A percentile compares a stretch with the other conserved stretches of the same genome.
Evolutionary conservation across 768 basidiomycete genomes (phyloP).

Genomic region (Austroboletus festivus): DNA sequence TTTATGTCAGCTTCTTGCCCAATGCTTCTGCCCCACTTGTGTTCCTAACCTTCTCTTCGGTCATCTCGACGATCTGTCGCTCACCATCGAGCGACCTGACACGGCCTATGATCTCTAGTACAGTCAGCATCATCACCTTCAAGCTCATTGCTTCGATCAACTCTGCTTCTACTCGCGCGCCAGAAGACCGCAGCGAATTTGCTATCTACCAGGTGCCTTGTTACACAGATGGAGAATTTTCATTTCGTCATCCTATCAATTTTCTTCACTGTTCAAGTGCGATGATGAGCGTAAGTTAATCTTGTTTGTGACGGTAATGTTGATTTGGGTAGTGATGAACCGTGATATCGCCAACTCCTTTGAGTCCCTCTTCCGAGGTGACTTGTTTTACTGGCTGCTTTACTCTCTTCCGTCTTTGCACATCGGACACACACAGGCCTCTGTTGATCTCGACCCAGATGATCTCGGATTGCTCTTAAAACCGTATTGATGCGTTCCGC

Average conservation of each 20-base stretch:
- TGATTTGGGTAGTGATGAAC: conserved; percentile 36
- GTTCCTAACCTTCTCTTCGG: conserved; percentile 49
- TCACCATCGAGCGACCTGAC: conserved; percentile 81
- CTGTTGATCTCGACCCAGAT: no score
- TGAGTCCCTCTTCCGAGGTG: no score
- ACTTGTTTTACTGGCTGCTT: no score
- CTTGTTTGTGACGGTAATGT: conserved; percentile 97
- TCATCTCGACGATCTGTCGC: conserved; percentile 64
- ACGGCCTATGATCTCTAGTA: conserved; percentile 74
- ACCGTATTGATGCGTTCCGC: conserved; percentile 98
- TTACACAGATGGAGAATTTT: conserved; percentile 96
- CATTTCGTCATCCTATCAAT: conserved; percentile 85
- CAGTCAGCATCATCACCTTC: conserved; percentile 95
- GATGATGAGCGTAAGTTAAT: conserved; percentile 95
- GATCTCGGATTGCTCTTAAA: no score
- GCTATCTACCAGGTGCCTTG: conserved; percentile 91
- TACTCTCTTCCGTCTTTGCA: no score
- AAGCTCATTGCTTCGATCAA: conserved; percentile 92
- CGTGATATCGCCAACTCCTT: no score
- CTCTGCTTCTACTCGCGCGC: conserved; percentile 74
- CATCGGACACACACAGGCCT: no score
- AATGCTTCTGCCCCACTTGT: conserved; percentile 62
- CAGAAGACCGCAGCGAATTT: conserved; percentile 95
- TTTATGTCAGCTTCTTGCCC: conserved; percentile 63
- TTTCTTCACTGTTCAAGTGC: conserved; percentile 78